Base-by-base conservation (phyloP, 2,329 filamentous ascomycete species). In the Corynespora cassiicola region DNA sequence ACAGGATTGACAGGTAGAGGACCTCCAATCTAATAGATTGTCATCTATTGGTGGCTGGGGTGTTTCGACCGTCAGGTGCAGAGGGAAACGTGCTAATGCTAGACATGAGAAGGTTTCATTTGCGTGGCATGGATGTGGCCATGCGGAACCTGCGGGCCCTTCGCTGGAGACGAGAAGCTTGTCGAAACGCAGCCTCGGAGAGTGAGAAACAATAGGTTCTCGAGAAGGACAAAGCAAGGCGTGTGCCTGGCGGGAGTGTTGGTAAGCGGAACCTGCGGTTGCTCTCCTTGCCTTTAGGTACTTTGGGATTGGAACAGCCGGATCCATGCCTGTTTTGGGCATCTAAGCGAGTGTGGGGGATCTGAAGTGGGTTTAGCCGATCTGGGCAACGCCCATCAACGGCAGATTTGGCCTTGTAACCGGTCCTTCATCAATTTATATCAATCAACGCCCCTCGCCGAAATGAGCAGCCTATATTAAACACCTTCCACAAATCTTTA, bases 391-490 rank as follows among this genome's bases (percentile, higher is more conserved):
- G 36, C 43, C 39, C 36, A 29, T 31, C 26, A 17, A 47, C 59
- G 61, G 60, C 56, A 54, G 43, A 46, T 50, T 32, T 36, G 39
- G 55, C 54, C 48, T 50, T 57, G 54, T 45, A 57, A 49, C 54
- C 60, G 56, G 56, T 49, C 53, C 51, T 56, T 55, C 54, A 59
- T 57, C 57, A 63, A 68, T 68, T 41, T 66, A 67, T 44, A 50
- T 66, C 61, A 68, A 67, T 65, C 59, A 65, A 56, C 23, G 9
- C 21, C 34, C 54, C 52, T 41, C 42, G 43, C 35, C 45, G 28
- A 39, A 42, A 49, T 53, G 46, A 52, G 58, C 54, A 53, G 31
- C 36, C 39, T 50, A 65, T 36, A 66, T 68, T 66, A 59, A 57
- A 47, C 45, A 27, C 27, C 31, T 28, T 11, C 23, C 46, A 50